phyloP scores from a whole-genome alignment of 163 green algal genomes.

The Volvox carteri region DNA sequence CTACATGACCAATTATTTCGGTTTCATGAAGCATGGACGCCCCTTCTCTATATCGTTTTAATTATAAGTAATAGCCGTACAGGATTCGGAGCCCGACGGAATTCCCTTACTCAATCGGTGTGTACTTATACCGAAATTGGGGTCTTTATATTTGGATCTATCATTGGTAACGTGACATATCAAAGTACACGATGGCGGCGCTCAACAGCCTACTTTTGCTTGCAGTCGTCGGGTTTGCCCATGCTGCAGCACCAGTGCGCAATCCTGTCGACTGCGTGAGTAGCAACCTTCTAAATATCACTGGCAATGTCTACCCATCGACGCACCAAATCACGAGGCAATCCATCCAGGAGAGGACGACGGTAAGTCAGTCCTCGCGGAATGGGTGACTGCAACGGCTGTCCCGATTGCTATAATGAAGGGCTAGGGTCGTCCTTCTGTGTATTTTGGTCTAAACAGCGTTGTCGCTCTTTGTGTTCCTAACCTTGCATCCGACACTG shows the following conservation, averaged over 20 bases:
- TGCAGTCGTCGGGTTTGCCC: neutral
- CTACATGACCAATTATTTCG: too few relatives aligned
- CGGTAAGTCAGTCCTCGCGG: neutral
- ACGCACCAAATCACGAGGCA: constrained; percentile 14
- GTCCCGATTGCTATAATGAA: too few relatives aligned
- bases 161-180: neutral
- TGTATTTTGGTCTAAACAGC: neutral
- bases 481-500: neutral
- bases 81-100: too few relatives aligned
- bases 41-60: too few relatives aligned
- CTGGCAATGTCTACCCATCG: constrained; percentile 10
- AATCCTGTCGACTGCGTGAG: constrained; percentile 15
- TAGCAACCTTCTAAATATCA: neutral
- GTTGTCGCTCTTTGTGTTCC: neutral
- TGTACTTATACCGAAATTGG: too few relatives aligned
- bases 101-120: too few relatives aligned
- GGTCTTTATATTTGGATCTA: too few relatives aligned
- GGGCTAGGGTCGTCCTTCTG: too few relatives aligned
- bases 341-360: constrained; percentile 25
- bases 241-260: neutral
- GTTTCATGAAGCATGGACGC: too few relatives aligned
- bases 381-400: too few relatives aligned
- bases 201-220: neutral
- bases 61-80: too few relatives aligned
- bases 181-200: neutral